Evolutionary conservation across 2,329 filamentous ascomycete species (phyloP).

Genomic region (Xylaria sp.): DNA sequence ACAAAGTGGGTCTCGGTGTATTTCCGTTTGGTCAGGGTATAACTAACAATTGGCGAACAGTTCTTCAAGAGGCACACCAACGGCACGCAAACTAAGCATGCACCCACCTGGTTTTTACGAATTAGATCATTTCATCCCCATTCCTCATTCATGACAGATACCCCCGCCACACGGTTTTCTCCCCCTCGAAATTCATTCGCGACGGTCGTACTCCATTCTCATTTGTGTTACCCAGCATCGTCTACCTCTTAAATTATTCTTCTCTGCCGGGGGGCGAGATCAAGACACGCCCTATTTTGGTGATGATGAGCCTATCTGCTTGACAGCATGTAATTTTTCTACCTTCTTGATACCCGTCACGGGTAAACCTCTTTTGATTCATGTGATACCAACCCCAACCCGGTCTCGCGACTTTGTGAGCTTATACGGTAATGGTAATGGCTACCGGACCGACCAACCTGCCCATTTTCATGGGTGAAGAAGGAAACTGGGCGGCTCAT

Average conservation of each 20-base stretch:
- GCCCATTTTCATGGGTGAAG: background rate
- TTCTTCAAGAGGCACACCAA: conserved; percentile 56
- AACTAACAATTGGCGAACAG: conserved; percentile 49
- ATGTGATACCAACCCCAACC: conserved; percentile 30
- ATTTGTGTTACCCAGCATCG: conserved; percentile 38
- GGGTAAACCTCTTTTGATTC: conserved; percentile 18
- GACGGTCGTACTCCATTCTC: conserved; percentile 43
- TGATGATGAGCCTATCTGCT: conserved; percentile 33
- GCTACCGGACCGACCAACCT: background rate
- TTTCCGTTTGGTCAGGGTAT: background rate
- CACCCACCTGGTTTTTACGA: conserved; percentile 24
- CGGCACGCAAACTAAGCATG: conserved; percentile 49
- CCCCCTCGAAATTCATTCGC: conserved; percentile 34
- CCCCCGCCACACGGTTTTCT: conserved; percentile 38
- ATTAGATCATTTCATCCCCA: conserved; percentile 27
- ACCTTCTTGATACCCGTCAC: conserved; percentile 26
- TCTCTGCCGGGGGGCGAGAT: conserved; percentile 23
- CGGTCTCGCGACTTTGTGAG: conserved; percentile 28
- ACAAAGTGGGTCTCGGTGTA: conserved; percentile 58
- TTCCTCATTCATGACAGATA: conserved; percentile 46
- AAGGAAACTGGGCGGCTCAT: background rate
- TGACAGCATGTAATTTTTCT: conserved; percentile 41
- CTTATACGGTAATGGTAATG: conserved; percentile 4
- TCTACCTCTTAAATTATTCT: conserved; percentile 23
- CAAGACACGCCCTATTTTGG: conserved; percentile 24